Percentiles rank a stretch among this genome's conserved stretches.
Evolutionary conservation across 805 yeast species (phyloP).

Genomic region (Cyberlindnera misumaiensis): DNA sequence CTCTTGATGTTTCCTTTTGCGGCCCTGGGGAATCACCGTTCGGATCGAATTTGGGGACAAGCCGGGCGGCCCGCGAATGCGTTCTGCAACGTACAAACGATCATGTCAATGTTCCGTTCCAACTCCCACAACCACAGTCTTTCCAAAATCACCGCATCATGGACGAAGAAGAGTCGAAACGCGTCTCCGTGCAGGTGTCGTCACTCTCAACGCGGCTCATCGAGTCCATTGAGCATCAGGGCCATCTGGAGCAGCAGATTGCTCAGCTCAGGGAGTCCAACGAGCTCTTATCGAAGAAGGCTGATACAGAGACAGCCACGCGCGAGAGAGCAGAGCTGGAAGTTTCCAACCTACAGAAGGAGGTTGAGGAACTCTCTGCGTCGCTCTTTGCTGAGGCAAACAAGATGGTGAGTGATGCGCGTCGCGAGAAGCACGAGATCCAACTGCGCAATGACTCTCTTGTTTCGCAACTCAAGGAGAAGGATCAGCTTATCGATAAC

Average conservation of each 20-base stretch:
- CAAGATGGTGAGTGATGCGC: slow-evolving; percentile 74
- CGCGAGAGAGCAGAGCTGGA: slow-evolving; percentile 51
- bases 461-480: slow-evolving; percentile 51
- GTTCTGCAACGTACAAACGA: background rate
- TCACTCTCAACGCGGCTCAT: slow-evolving; percentile 52
- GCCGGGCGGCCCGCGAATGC: slow-evolving; percentile 2
- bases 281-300: slow-evolving; percentile 24
- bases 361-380: slow-evolving; percentile 74
- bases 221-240: slow-evolving; percentile 52
- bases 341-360: slow-evolving; percentile 54
- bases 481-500: slow-evolving; percentile 57
- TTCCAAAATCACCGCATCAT: background rate
- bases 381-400: slow-evolving; percentile 81
- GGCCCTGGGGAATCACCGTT: background rate
- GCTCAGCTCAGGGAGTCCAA: slow-evolving; percentile 33
- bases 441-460: slow-evolving; percentile 54
- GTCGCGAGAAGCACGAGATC: slow-evolving; percentile 54
- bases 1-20: too few relatives aligned
- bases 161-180: slow-evolving; percentile 26
- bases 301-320: slow-evolving; percentile 26
- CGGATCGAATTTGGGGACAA: slow-evolving; percentile 1
- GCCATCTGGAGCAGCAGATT: slow-evolving; percentile 45
- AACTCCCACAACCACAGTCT: too few relatives aligned
- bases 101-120: background rate
- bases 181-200: slow-evolving; percentile 50